These are phyloP conservation scores for Lolium perenne DNA, from an alignment of 176 grass and related monocot species.

Conservation along the genomic window DNA sequence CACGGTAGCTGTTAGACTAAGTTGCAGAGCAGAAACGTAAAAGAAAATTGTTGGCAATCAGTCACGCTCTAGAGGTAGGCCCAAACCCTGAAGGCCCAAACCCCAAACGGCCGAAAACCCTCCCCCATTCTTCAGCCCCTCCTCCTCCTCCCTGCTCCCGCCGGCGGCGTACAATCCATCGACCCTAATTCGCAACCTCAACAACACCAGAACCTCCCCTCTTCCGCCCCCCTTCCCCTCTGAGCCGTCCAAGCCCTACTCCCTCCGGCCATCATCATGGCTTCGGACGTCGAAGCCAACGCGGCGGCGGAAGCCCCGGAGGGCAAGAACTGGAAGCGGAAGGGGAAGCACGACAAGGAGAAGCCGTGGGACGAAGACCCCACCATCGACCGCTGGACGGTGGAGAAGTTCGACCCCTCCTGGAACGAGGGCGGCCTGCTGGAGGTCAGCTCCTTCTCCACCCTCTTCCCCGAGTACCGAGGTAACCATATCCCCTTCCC, in stretches of 20 bases:
- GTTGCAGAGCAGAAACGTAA: no score
- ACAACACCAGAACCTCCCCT: not conserved
- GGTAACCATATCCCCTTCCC: constrained; percentile 38
- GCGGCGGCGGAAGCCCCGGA: not conserved
- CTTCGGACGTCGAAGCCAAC: constrained; percentile 44
- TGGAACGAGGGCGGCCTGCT: constrained; percentile 93
- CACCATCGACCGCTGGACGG: constrained; percentile 85
- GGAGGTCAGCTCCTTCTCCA: constrained; percentile 97
- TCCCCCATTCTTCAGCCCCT: not conserved
- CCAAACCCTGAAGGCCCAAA: not conserved
- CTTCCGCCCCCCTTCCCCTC: not conserved
- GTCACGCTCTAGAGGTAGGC: no score
- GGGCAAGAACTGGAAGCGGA: constrained; percentile 49
- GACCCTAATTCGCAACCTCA: constrained; percentile 12
- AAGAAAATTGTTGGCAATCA: no score
- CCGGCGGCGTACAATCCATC: constrained; percentile 3
- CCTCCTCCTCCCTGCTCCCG: not conserved
- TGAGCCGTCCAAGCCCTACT: not conserved
- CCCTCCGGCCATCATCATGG: constrained; percentile 15
- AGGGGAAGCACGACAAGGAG: constrained; percentile 96
- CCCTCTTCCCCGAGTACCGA: constrained; percentile 92
- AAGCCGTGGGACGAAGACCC: constrained; percentile 98
- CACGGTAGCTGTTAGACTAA: no score
- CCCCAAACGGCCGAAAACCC: not conserved
- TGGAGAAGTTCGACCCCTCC: constrained; percentile 89